Conservation (phyloP, 176 grass and related monocot species). For the Triticum timopheevii region DNA sequence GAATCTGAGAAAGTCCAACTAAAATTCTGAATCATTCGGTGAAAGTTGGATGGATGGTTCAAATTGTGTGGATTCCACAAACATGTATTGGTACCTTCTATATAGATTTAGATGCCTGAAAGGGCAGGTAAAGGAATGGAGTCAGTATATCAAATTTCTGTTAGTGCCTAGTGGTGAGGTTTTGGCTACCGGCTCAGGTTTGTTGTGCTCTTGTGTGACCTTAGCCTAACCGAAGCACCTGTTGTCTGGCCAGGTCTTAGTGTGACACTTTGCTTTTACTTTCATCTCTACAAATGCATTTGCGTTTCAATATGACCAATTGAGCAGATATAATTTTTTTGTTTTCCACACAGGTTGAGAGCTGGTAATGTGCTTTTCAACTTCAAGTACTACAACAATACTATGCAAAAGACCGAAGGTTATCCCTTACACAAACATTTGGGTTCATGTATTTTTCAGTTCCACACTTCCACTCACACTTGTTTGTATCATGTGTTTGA, state of each 20-base stretch:
- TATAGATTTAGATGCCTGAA: background rate
- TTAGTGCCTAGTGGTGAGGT: background rate
- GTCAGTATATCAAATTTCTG: constrained; percentile 8
- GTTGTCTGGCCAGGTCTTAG: background rate
- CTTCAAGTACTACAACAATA: constrained; percentile 96
- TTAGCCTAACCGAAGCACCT: background rate
- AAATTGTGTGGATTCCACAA: background rate
- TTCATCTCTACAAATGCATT: constrained; percentile 22
- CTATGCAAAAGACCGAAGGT: constrained; percentile 95
- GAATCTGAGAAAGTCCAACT: background rate
- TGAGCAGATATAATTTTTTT: constrained; percentile 1
- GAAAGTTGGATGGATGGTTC: background rate
- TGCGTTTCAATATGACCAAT: constrained; percentile 12
- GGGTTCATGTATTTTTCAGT: background rate
- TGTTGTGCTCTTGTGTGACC: background rate
- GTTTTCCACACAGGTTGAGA: constrained; percentile 70
- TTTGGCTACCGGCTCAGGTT: background rate
- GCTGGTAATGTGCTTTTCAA: constrained; percentile 95
- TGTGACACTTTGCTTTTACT: constrained; percentile 6
- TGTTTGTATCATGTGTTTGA: constrained; percentile 2
- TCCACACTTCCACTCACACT: constrained; percentile 14
- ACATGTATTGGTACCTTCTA: background rate
- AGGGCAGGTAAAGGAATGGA: background rate
- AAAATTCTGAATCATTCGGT: background rate
- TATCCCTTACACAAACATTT: background rate